Conservation (phyloP, 2,329 filamentous ascomycete species). For the Stemphylium beticola region DNA sequence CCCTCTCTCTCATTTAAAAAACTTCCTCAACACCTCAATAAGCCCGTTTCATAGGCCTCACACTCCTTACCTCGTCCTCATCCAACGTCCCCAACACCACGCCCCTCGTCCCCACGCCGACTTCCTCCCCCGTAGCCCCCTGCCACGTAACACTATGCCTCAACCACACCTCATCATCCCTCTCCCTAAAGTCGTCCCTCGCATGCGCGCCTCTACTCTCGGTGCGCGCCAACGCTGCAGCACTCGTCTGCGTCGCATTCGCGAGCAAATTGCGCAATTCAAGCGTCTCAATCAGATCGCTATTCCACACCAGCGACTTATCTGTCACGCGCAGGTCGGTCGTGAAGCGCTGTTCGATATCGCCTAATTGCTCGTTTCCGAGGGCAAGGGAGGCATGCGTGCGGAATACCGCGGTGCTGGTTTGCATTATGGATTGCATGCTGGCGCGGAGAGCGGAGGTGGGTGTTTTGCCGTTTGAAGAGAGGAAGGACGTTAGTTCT, state of each 20-base stretch:
- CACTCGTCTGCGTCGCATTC: slow-evolving; percentile 56
- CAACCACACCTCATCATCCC: slow-evolving; percentile 54
- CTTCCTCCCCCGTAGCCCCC: slow-evolving; percentile 46
- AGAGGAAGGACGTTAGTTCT: slow-evolving; percentile 46
- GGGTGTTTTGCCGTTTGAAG: slow-evolving; percentile 46
- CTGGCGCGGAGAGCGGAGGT: slow-evolving; percentile 55
- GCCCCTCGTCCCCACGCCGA: slow-evolving; percentile 51
- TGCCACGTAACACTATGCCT: slow-evolving; percentile 59
- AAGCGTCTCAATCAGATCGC: slow-evolving; percentile 56
- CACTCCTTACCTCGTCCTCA: slow-evolving; percentile 51
- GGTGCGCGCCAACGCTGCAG: slow-evolving; percentile 50
- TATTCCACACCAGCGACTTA: slow-evolving; percentile 57
- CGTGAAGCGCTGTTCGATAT: slow-evolving; percentile 47
- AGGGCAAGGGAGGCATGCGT: slow-evolving; percentile 46
- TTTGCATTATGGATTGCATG: too few relatives aligned
- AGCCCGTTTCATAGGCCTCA: slow-evolving; percentile 45
- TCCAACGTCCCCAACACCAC: slow-evolving; percentile 55
- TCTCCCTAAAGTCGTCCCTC: slow-evolving; percentile 54
- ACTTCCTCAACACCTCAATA: slow-evolving; percentile 20
- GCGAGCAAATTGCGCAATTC: slow-evolving; percentile 56
- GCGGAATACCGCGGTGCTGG: slow-evolving; percentile 55
- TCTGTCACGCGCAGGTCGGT: slow-evolving; percentile 50
- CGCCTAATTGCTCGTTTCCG: slow-evolving; percentile 43
- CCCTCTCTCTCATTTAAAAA: too few relatives aligned
- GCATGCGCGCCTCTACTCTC: slow-evolving; percentile 58